Conservation (phyloP, 441 rosid species). For the Cnidoscolus chayamansa region DNA sequence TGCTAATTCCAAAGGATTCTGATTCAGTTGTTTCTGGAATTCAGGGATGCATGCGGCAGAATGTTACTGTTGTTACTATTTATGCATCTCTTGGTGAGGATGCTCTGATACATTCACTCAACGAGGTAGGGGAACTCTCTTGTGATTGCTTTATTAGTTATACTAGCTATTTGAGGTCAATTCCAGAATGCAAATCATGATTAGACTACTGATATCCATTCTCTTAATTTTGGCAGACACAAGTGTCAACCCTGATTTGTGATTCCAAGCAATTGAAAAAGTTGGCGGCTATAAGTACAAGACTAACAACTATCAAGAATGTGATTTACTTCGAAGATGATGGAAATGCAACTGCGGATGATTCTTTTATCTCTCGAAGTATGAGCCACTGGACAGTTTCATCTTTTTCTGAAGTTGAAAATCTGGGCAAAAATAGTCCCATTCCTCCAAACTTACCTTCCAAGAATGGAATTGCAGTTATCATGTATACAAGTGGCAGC, state of each 20-base stretch:
- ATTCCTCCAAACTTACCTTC: conserved; percentile 61
- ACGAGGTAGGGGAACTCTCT: conserved; percentile 53
- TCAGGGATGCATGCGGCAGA: conserved; percentile 91
- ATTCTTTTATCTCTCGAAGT: conserved; percentile 33
- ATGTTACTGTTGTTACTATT: conserved; percentile 70
- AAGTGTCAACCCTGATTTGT: conserved; percentile 75
- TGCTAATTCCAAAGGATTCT: background rate
- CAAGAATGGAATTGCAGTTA: conserved; percentile 63
- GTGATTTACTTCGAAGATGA: conserved; percentile 73
- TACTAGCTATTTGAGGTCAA: background rate
- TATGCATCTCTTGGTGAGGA: conserved; percentile 96
- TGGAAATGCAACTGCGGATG: conserved; percentile 41
- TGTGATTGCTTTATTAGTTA: conserved; percentile 13
- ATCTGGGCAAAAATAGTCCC: conserved; percentile 55
- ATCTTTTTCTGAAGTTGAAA: conserved; percentile 75
- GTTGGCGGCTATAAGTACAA: conserved; percentile 55
- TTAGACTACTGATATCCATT: background rate
- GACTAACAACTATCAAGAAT: conserved; percentile 49
- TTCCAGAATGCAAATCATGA: background rate
- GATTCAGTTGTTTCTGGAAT: conserved; percentile 22
- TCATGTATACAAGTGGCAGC: conserved; percentile 98
- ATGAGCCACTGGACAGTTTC: conserved; percentile 49
- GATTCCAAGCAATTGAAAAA: conserved; percentile 73
- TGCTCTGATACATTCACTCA: conserved; percentile 75
- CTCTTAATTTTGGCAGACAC: conserved; percentile 55